Percentiles rank a stretch among this genome's conserved stretches.
These are phyloP conservation scores for Ganoderma leucocontextum DNA, from an alignment of 1,284 basidiomycete genomes.

Conservation along the genomic window DNA sequence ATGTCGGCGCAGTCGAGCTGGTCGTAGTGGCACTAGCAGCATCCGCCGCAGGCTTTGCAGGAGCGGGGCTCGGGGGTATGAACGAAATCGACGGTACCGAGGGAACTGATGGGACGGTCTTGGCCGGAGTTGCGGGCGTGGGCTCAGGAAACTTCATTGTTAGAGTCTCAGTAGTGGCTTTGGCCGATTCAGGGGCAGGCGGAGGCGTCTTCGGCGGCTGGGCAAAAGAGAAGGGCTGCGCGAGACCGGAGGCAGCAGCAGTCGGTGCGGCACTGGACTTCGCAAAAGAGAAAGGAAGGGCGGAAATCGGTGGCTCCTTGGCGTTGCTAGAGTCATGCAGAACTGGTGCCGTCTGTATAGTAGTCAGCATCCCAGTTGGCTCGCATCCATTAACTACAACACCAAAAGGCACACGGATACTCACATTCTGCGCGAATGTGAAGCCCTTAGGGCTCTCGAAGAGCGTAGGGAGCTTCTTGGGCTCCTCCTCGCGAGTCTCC, in stretches of 20 bases:
- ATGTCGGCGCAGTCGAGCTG: constrained; percentile 25
- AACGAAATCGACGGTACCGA: constrained; percentile 38
- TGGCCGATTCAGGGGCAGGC: constrained; percentile 8
- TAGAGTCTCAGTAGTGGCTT: constrained; percentile 17
- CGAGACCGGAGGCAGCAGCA: constrained; percentile 3
- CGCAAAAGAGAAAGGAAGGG: constrained; percentile 71
- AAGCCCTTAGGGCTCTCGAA: constrained; percentile 73
- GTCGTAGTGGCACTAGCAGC: constrained; percentile 4
- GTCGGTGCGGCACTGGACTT: constrained; percentile 39
- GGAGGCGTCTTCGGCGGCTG: constrained; percentile 12
- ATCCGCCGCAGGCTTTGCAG: constrained; percentile 25
- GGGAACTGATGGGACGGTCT: constrained; percentile 27
- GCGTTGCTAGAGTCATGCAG: constrained; percentile 45
- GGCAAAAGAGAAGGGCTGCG: constrained; percentile 19
- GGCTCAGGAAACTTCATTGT: constrained; percentile 10
- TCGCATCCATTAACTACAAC: not conserved
- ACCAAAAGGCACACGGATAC: constrained; percentile 37
- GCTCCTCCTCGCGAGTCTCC: constrained; percentile 54
- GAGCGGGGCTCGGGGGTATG: constrained; percentile 32
- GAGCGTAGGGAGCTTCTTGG: constrained; percentile 58
- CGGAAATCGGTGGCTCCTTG: constrained; percentile 70
- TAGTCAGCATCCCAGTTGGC: constrained; percentile 7
- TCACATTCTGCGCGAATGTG: constrained; percentile 70
- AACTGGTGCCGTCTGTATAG: constrained; percentile 35
- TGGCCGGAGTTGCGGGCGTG: constrained; percentile 9